Evolutionary conservation across 768 basidiomycete genomes (phyloP).

Genomic region (Suillus spraguei): DNA sequence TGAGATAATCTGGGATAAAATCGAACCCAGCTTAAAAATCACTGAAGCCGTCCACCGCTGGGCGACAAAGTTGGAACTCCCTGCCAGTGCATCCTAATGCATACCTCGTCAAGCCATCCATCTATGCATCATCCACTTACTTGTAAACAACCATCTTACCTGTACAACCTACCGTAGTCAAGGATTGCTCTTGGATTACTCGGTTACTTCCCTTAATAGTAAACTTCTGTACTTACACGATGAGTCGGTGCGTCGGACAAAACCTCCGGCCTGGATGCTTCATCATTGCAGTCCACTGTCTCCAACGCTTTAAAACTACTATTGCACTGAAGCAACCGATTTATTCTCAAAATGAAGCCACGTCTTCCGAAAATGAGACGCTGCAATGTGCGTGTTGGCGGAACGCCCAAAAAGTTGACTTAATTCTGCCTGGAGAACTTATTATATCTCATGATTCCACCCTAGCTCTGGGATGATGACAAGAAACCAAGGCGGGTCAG

Average conservation of each 20-base stretch:
- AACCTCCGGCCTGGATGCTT: background rate
- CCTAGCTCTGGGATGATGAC: conserved; percentile 32
- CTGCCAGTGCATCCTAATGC: background rate
- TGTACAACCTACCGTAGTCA: background rate
- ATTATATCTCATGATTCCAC: background rate
- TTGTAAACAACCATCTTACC: background rate
- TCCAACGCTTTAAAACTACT: background rate
- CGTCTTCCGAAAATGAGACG: conserved; percentile 25
- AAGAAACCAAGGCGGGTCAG: conserved; percentile 26
- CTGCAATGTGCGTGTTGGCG: conserved; percentile 30
- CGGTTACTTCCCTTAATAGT: conserved; percentile 7
- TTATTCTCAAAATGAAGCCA: background rate
- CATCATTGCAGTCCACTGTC: background rate
- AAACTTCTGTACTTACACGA: background rate
- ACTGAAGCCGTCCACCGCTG: conserved; percentile 1
- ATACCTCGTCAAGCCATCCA: background rate
- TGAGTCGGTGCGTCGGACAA: background rate
- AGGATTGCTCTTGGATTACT: background rate
- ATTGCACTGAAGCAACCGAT: background rate
- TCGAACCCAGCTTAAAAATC: conserved; percentile 1
- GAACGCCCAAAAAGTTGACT: background rate
- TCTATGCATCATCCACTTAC: background rate
- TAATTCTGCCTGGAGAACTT: background rate
- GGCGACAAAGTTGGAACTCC: background rate
- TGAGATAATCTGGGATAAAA: conserved; percentile 2